These are phyloP conservation scores for Gossypium stocksii DNA, from an alignment of 345 rosid genomes.

Conservation along the genomic window DNA sequence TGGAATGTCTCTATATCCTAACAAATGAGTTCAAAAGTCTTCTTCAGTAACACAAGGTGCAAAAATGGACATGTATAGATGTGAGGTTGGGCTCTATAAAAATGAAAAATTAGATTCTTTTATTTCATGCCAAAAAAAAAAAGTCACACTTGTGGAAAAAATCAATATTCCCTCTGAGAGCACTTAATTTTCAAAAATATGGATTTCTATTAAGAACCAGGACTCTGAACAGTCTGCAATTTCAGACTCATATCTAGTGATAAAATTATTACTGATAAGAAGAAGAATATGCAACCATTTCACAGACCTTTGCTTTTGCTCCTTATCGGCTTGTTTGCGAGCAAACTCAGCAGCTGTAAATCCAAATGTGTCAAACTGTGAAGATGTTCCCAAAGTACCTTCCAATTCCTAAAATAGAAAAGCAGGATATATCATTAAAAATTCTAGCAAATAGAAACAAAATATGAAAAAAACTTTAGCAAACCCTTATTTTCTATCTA, in stretches of 20 bases:
- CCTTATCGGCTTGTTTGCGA: constrained; percentile 86
- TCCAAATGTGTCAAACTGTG: constrained; percentile 97
- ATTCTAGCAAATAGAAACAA: neutral
- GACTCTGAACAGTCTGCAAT: neutral
- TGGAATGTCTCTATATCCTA: neutral
- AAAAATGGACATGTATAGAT: neutral
- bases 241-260: constrained; percentile 14
- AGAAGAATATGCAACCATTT: constrained; percentile 16
- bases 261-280: constrained; percentile 10
- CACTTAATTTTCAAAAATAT: neutral
- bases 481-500: neutral
- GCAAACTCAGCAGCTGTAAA: constrained; percentile 84
- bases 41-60: neutral
- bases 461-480: neutral
- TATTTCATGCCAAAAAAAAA: neutral
- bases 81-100: neutral
- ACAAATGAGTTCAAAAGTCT: neutral
- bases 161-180: neutral
- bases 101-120: neutral
- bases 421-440: constrained; percentile 7
- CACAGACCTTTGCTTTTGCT: constrained; percentile 69
- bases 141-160: neutral
- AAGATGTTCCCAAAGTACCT: constrained; percentile 60
- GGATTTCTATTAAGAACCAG: constrained; percentile 3
- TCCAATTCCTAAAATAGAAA: constrained; percentile 66